These are phyloP conservation scores for Chaetothyriales sp. DNA, from an alignment of 2,329 filamentous ascomycete species.

Conservation along the genomic window DNA sequence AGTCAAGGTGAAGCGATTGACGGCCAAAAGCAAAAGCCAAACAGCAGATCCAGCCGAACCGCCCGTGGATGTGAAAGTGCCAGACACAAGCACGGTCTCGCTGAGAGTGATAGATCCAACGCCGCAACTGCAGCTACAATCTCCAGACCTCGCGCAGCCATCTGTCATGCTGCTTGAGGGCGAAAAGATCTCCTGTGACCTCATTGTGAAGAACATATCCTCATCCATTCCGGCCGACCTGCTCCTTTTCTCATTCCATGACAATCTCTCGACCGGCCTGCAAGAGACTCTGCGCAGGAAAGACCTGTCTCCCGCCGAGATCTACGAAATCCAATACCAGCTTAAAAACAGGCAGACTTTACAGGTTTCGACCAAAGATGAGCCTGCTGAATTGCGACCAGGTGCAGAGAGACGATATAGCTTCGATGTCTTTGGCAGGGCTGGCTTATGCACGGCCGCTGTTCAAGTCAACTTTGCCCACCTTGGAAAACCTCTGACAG, in stretches of 20 bases:
- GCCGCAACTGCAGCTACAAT: conserved; percentile 60
- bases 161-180: conserved; percentile 89
- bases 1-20: conserved; percentile 2
- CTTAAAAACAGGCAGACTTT: conserved; percentile 47
- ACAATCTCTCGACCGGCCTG: conserved; percentile 66
- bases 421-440: conserved; percentile 73
- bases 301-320: conserved; percentile 60
- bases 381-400: conserved; percentile 44
- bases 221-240: conserved; percentile 59
- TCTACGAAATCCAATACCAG: conserved; percentile 75
- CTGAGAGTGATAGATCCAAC: conserved; percentile 67
- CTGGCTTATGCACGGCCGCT: conserved; percentile 61
- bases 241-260: conserved; percentile 73
- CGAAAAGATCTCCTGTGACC: conserved; percentile 59
- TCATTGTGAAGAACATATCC: conserved; percentile 69
- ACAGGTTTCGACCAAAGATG: conserved; percentile 30
- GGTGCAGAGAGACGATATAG: conserved; percentile 56
- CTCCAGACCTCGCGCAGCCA: conserved; percentile 64
- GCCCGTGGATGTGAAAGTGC: background rate
- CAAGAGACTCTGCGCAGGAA: conserved; percentile 61
- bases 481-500: conserved; percentile 53
- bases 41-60: background rate
- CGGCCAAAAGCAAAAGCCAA: background rate
- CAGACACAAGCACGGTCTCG: conserved; percentile 26
- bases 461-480: conserved; percentile 78